phyloP scores from a whole-genome alignment of 1,284 basidiomycete genomes.

The Calocybe gambosa region DNA sequence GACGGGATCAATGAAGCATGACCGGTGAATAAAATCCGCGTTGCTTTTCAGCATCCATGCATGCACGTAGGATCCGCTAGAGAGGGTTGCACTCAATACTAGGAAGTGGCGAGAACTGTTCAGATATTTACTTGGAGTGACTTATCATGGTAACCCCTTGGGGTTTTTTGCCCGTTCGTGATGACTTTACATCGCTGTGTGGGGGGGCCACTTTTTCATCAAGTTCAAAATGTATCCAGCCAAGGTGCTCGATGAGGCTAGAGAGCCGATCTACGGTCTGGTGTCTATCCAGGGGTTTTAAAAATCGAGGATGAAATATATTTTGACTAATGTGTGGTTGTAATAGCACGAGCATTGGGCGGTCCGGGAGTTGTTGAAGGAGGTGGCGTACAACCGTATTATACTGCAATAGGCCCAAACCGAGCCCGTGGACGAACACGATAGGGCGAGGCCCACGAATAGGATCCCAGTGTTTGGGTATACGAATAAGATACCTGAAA shows the following conservation, averaged over 20 bases:
- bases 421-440: slow-evolving; percentile 84
- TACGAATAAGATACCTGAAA: slow-evolving; percentile 65
- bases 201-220: slow-evolving; percentile 15
- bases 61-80: slow-evolving; percentile 68
- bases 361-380: slow-evolving; percentile 49
- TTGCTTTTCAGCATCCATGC: slow-evolving; percentile 81
- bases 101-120: not conserved
- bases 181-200: slow-evolving; percentile 16
- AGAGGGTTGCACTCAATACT: slow-evolving; percentile 11
- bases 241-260: slow-evolving; percentile 53
- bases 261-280: slow-evolving; percentile 59
- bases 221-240: slow-evolving; percentile 45
- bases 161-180: slow-evolving; percentile 16
- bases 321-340: slow-evolving; percentile 85
- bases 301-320: slow-evolving; percentile 69
- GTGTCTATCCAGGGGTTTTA: slow-evolving; percentile 61
- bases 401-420: slow-evolving; percentile 74
- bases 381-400: slow-evolving; percentile 44
- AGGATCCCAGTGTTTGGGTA: slow-evolving; percentile 62
- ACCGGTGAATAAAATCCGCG: slow-evolving; percentile 63
- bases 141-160: slow-evolving; percentile 73
- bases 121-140: slow-evolving; percentile 72
- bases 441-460: slow-evolving; percentile 57
- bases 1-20: slow-evolving; percentile 86
- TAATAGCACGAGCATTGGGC: slow-evolving; percentile 73